A percentile compares a stretch with the other conserved stretches of the same genome.
Conservation (phyloP, 1,139 yeast genomes). For the Suhomyces ambrosiae region DNA sequence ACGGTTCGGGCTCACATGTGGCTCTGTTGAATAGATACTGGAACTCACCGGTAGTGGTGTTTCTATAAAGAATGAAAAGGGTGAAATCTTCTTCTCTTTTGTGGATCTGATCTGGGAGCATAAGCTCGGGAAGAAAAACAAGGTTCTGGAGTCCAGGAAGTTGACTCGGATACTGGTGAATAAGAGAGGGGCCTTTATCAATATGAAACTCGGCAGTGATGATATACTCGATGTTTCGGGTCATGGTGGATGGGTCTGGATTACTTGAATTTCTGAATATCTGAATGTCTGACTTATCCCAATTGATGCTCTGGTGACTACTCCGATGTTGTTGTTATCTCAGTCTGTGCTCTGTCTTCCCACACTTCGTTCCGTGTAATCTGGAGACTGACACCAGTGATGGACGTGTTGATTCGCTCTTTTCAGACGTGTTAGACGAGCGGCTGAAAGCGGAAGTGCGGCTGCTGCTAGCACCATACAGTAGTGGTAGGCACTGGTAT, state of each 20-base stretch:
- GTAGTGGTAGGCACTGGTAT: too few species aligned
- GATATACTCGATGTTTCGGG: constrained; percentile 44
- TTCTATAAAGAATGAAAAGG: constrained; percentile 52
- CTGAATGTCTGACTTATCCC: too few species aligned
- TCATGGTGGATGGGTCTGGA: constrained; percentile 8
- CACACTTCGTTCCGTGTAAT: too few species aligned
- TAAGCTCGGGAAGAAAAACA: constrained; percentile 53
- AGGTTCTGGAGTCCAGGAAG: constrained; percentile 48
- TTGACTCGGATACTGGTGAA: constrained; percentile 50
- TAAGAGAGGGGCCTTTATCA: constrained; percentile 54
- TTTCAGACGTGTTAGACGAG: constrained; percentile 13
- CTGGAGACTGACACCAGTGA: background rate
- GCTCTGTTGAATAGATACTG: constrained; percentile 39
- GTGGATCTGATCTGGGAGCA: constrained; percentile 67
- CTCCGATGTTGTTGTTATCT: too few species aligned
- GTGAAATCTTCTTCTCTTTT: constrained; percentile 63
- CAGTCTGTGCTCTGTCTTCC: too few species aligned
- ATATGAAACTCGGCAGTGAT: constrained; percentile 62
- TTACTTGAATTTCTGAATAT: too few species aligned
- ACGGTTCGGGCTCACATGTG: constrained; percentile 44
- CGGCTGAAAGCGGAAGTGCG: constrained; percentile 8
- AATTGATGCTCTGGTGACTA: too few species aligned
- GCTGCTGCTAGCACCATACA: background rate
- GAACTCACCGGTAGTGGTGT: constrained; percentile 40
- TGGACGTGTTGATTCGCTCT: constrained; percentile 5